phyloP scores from a whole-genome alignment of 1,284 basidiomycete species.

The Ustilago bromivora region DNA sequence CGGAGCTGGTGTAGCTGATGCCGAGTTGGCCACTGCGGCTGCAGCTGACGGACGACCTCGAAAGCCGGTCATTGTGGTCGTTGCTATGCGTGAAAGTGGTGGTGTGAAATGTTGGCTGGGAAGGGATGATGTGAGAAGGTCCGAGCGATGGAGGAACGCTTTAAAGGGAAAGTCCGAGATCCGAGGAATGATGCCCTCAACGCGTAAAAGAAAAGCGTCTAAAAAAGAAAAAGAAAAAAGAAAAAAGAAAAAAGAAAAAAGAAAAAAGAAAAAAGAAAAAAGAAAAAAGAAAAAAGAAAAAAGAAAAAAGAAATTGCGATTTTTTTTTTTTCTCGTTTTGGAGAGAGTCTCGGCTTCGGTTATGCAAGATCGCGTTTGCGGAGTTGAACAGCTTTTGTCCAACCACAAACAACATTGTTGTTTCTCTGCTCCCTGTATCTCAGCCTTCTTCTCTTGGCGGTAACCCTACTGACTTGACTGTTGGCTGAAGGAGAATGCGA shows the following conservation, averaged over 20 bases:
- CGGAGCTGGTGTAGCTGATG: slow-evolving; percentile 42
- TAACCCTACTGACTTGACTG: no score
- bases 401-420: not conserved
- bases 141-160: not conserved
- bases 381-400: slow-evolving; percentile 26
- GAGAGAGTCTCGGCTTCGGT: slow-evolving; percentile 23
- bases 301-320: not conserved
- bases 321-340: slow-evolving; percentile 5
- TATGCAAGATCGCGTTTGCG: slow-evolving; percentile 24
- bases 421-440: not conserved
- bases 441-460: not conserved
- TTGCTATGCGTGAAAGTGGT: not conserved
- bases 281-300: not conserved
- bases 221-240: not conserved
- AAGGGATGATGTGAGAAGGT: not conserved
- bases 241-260: not conserved
- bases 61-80: slow-evolving; percentile 13
- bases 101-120: not conserved
- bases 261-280: not conserved
- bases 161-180: not conserved
- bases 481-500: no score
- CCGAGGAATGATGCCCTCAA: not conserved
- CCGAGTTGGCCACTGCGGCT: slow-evolving; percentile 10
- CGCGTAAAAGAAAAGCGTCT: not conserved
- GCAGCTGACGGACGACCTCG: slow-evolving; percentile 20